Evolutionary conservation across 805 yeast species (phyloP), one percentile per base, ranked within the genome.

Genomic region (Kluyveromyces nonfermentans): DNA sequence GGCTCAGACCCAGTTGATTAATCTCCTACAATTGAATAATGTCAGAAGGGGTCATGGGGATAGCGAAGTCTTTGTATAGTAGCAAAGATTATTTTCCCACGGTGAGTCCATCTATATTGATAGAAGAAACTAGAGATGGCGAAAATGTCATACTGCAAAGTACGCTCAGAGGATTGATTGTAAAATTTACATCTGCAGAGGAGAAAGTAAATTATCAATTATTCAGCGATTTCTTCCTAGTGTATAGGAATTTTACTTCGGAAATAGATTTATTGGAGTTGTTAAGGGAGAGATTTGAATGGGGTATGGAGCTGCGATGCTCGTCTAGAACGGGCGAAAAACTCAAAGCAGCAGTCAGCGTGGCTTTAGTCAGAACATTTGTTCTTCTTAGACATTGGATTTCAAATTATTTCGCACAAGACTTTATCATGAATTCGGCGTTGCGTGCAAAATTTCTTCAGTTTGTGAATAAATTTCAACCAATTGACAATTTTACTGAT

Each of bases 381-480:
- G 96, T 86, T 21, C 80, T 84, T 22, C 53, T 93, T 35, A 75
- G 97, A 55, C 95, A 86, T 65, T 90, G 97, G 95, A 61, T 90
- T 16, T 64, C 85, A 46, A 90, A 89, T 62, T 89, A 85, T 60
- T 93, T 87, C 55, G 72, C 78, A 35, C 90, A 85, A 57, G 97
- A 93, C 62, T 93, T 89, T 59, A 67, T 82, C 20, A 63, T 74
- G 14, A 70, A 75, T 39, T 52, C 65, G 17, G 68, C 72, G 43
- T 62, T 82, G 30, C 66, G 88, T 43, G 50, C 53, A 18, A 52
- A 61, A 19, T 72, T 78, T 45, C 60, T 71, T 3, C 49, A 60
- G 12, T 68, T 70, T 14, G 50, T 78, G 33, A 71, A 75, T 57
- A 65, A 61, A 48, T 40, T 58, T 46, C 52, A 47, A 12, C 31